A percentile compares a stretch with the other conserved stretches of the same genome.
Conservation (phyloP, 441 rosid genomes). For the Populus trichocarpa region DNA sequence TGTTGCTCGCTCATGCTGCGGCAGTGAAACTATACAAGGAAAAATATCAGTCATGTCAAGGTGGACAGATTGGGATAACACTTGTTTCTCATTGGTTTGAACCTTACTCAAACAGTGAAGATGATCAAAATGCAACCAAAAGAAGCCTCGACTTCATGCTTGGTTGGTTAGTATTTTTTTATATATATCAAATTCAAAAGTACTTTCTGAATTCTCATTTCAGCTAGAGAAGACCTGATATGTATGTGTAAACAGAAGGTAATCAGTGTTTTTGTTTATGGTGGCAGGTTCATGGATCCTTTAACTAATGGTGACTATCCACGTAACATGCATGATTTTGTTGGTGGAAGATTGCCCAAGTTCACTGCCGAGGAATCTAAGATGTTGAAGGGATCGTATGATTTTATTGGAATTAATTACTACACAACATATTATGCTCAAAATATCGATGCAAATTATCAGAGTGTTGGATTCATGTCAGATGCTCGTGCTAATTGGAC, state of each 20-base stretch:
- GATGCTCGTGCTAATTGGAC: neutral
- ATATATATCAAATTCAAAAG: too few species aligned
- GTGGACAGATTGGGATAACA: neutral
- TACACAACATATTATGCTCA: neutral
- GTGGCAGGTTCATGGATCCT: neutral
- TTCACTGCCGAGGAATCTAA: neutral
- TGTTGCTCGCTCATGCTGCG: too few species aligned
- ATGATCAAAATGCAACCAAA: neutral
- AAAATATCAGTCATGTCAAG: neutral
- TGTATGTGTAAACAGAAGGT: too few species aligned
- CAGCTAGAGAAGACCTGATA: too few species aligned
- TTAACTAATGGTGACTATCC: neutral
- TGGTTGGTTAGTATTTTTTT: too few species aligned
- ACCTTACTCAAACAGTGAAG: neutral
- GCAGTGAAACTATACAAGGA: neutral
- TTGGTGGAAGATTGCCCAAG: neutral
- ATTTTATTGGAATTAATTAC: conserved; percentile 2
- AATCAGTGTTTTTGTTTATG: too few species aligned
- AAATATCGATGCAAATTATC: neutral
- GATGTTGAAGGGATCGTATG: neutral
- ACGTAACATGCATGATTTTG: neutral
- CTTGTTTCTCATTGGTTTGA: neutral
- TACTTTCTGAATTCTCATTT: too few species aligned
- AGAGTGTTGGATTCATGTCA: neutral
- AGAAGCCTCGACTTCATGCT: neutral